phyloP scores from a whole-genome alignment of 2,329 filamentous ascomycete genomes.

The Acrocalymma vagum region DNA sequence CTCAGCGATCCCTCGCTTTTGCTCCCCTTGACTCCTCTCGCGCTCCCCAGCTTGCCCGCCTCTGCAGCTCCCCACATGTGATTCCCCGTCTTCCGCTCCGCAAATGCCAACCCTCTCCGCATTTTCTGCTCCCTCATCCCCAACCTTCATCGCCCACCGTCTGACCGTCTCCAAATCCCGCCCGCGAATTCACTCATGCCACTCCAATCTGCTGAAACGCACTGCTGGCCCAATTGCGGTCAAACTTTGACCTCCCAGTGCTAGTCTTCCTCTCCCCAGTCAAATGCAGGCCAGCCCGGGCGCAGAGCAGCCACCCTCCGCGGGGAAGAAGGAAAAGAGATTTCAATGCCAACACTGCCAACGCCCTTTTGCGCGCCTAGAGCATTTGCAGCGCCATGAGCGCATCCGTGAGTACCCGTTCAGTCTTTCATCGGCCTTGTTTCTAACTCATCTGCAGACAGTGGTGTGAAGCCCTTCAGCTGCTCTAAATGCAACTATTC shows the following conservation, averaged over 20 bases:
- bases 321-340: conserved; percentile 45
- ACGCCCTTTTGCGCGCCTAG: conserved; percentile 46
- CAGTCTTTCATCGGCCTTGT: neutral
- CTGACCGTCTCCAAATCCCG: conserved; percentile 18
- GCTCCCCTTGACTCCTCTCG: neutral
- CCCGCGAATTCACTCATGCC: conserved; percentile 8
- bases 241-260: conserved; percentile 4
- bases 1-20: neutral
- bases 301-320: conserved; percentile 18
- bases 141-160: conserved; percentile 13
- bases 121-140: conserved; percentile 19
- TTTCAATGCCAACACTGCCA: conserved; percentile 44
- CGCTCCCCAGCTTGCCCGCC: conserved; percentile 1
- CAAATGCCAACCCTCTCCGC: conserved; percentile 27
- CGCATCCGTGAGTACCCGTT: conserved; percentile 43
- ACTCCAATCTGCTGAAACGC: conserved; percentile 9
- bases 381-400: conserved; percentile 53
- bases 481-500: conserved; percentile 51
- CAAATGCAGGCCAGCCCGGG: conserved; percentile 27
- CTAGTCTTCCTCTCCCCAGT: conserved; percentile 22
- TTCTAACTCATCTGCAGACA: conserved; percentile 37
- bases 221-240: conserved; percentile 15
- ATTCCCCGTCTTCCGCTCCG: conserved; percentile 21
- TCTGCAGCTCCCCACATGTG: conserved; percentile 29
- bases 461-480: conserved; percentile 51